phyloP scores from a whole-genome alignment of 805 yeast genomes.

The Millerozyma miso region DNA sequence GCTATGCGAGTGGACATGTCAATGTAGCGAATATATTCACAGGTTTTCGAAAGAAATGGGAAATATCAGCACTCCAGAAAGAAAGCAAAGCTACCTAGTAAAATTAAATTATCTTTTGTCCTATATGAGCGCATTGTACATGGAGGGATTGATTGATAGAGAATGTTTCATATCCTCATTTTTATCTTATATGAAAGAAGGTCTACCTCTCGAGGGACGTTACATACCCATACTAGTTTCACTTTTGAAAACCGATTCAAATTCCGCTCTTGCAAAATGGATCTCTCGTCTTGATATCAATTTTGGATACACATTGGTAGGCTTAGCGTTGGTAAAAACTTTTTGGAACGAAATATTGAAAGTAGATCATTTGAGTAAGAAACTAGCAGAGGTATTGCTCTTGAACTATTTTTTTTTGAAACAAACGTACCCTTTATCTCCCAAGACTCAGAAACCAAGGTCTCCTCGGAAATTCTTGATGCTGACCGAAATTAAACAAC shows the following conservation, averaged over 20 bases:
- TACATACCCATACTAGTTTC: conserved; percentile 21
- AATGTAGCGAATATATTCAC: conserved; percentile 59
- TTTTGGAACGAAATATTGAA: conserved; percentile 69
- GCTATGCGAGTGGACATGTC: conserved; percentile 89
- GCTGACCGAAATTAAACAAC: conserved; percentile 16
- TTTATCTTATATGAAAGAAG: conserved; percentile 45
- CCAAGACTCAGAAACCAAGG: conserved; percentile 1
- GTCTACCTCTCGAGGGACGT: conserved; percentile 26
- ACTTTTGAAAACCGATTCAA: conserved; percentile 15
- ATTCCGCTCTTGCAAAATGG: conserved; percentile 10
- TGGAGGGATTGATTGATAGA: conserved; percentile 64
- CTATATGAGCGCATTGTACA: conserved; percentile 60
- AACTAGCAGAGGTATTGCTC: conserved; percentile 58
- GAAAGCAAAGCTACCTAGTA: conserved; percentile 39
- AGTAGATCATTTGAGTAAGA: conserved; percentile 57
- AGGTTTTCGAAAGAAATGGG: conserved; percentile 43
- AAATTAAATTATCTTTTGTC: conserved; percentile 58
- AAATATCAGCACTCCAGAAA: conserved; percentile 21
- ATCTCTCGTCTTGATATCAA: conserved; percentile 20
- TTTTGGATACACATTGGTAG: conserved; percentile 32
- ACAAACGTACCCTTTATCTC: conserved; percentile 15
- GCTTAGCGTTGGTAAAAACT: conserved; percentile 49
- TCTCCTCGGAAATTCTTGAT: conserved; percentile 1
- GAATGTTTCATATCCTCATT: conserved; percentile 61
- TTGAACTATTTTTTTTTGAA: conserved; percentile 40